Base-by-base conservation (phyloP, 306 rosid genomes). In the Vicia villosa region DNA sequence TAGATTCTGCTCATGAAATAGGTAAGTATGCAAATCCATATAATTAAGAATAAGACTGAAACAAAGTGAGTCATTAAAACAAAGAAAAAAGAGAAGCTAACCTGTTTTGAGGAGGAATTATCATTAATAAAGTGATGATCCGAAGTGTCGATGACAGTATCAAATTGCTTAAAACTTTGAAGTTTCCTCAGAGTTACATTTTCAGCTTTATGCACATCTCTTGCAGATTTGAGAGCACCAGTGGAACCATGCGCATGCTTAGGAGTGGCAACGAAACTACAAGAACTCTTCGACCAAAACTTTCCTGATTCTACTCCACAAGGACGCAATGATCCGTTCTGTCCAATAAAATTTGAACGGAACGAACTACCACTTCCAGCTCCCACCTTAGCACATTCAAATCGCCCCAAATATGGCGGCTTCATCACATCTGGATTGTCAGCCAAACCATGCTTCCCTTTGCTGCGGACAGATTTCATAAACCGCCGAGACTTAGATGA, bases 121-220 rank as follows among this genome's bases (percentile, higher is more conserved):
- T 41, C 1, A 17, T 47, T 8, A 9, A 46, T 1, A 78, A 68
- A 90, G 73, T 77, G 36, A 81, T 93, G 98, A 41, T 90, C 97
- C 3, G 94, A 86, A 79, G 76, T 41, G 66, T 88, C 96, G 13
- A 85, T 87, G 21, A 90, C 85, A 10, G 82, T 86, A 72, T 93
- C 96, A 83, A 93, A 93, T 73, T 86, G 82, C 85, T 90, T 90
- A 74, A 93, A 90, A 6, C 34, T 50, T 79, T 4, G 68, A 42
- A 82, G 87, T 56, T 85, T 88, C 76, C 75, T 74, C 68, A 88
- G 14, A 73, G 84, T 45, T 81, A 84, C 84, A 24, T 81, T 86
- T 68, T 34, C 75, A 10, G 65, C 81, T 69, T 58, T 61, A 28
- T 60, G 57, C 15, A 40, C 77, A 59, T 66, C 69, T 70, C 52